Evolutionary conservation across 2,329 filamentous ascomycete genomes (phyloP).

Genomic region (Westerdykella sp.): DNA sequence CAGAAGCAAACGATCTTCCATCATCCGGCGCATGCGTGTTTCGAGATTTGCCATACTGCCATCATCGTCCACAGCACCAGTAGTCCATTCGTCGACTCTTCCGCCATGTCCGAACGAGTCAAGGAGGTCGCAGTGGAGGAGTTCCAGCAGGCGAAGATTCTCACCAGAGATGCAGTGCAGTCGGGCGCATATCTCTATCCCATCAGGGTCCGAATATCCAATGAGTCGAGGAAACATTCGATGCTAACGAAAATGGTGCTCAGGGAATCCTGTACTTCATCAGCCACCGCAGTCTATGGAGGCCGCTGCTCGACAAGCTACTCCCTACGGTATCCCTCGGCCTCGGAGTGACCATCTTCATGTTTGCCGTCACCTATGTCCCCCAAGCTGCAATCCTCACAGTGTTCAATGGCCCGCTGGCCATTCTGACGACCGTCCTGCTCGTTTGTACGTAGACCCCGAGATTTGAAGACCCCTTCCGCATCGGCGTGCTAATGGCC

Average conservation of each 20-base stretch:
- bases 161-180: conserved; percentile 62
- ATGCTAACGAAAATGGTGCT: conserved; percentile 5
- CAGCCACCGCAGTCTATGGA: conserved; percentile 53
- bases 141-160: conserved; percentile 56
- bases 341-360: conserved; percentile 62
- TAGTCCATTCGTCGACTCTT: conserved; percentile 1
- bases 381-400: conserved; percentile 79
- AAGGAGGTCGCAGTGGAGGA: conserved; percentile 61
- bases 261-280: conserved; percentile 58
- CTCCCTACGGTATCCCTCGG: conserved; percentile 63
- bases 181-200: conserved; percentile 84
- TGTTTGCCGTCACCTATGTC: conserved; percentile 83
- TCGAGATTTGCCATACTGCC: no score
- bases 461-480: conserved; percentile 34
- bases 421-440: conserved; percentile 65
- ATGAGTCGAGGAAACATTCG: neutral
- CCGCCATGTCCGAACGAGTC: conserved; percentile 44
- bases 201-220: conserved; percentile 50
- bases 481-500: conserved; percentile 57
- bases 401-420: conserved; percentile 77
- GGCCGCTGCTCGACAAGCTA: conserved; percentile 53
- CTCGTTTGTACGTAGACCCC: conserved; percentile 46
- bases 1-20: neutral
- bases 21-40: no score
- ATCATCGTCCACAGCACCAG: no score